Percentiles rank a stretch among this genome's conserved stretches.
phyloP scores from a whole-genome alignment of 768 basidiomycete genomes.

The Boletus eberwhitei region DNA sequence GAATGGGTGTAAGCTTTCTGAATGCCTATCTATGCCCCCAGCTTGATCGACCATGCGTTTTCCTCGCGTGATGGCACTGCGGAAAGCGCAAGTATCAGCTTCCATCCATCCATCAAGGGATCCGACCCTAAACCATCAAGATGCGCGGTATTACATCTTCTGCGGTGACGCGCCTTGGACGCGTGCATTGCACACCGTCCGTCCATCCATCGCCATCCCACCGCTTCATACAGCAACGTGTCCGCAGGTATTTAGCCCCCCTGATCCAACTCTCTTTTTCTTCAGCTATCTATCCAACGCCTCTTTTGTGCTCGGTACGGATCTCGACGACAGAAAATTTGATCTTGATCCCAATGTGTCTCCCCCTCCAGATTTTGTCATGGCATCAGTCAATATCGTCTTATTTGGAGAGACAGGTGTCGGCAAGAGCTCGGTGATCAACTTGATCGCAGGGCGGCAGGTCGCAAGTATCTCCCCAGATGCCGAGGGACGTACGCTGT shows the following conservation, averaged over 20 bases:
- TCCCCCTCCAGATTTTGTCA: slow-evolving; percentile 1
- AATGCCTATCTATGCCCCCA: too few species aligned
- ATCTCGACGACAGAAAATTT: not conserved
- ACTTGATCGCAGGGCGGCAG: slow-evolving; percentile 23
- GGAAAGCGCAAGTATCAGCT: not conserved
- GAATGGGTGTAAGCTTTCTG: too few species aligned
- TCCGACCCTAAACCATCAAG: not conserved
- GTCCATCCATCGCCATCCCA: not conserved
- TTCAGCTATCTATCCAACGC: not conserved
- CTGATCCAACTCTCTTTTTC: not conserved
- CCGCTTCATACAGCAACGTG: not conserved
- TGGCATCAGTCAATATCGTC: slow-evolving; percentile 34
- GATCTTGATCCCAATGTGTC: not conserved
- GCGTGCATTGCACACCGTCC: not conserved
- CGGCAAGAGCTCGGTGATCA: slow-evolving; percentile 32
- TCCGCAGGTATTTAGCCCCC: slow-evolving; percentile 2
- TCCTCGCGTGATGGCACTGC: not conserved
- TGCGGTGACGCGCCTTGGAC: not conserved
- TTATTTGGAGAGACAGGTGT: slow-evolving; percentile 43
- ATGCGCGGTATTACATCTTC: too few species aligned
- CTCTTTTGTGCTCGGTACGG: slow-evolving; percentile 5
- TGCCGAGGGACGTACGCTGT: slow-evolving; percentile 34
- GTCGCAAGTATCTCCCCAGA: slow-evolving; percentile 22
- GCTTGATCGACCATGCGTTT: not conserved
- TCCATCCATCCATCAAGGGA: not conserved